phyloP scores from a whole-genome alignment of 768 basidiomycete species.

The Tylopilus subfusipes region DNA sequence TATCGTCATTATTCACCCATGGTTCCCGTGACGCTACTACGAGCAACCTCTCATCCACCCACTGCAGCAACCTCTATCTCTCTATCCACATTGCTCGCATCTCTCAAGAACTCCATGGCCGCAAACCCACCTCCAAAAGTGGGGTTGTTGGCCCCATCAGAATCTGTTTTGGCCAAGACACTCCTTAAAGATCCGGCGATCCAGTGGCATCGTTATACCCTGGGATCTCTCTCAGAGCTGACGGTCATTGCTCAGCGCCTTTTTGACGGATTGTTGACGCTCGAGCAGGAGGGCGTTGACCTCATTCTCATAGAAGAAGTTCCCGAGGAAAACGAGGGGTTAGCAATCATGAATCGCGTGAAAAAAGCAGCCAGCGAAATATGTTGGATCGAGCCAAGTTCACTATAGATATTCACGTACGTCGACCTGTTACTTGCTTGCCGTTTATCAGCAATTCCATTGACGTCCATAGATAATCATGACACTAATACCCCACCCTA shows the following conservation, averaged over 20 bases:
- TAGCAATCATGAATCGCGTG: conserved; percentile 94
- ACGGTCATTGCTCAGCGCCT: conserved; percentile 72
- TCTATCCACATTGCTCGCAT: conserved; percentile 39
- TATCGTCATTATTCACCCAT: conserved; percentile 95
- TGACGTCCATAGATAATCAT: not conserved
- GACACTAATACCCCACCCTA: not conserved
- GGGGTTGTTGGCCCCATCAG: conserved; percentile 65
- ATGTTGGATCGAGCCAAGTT: conserved; percentile 26
- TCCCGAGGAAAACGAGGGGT: conserved; percentile 72
- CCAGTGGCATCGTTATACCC: conserved; percentile 53
- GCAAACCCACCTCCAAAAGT: conserved; percentile 37
- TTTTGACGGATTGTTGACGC: conserved; percentile 80
- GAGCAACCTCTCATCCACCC: conserved; percentile 46
- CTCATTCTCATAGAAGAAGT: conserved; percentile 85
- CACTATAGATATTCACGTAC: conserved; percentile 18
- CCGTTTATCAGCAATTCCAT: not conserved
- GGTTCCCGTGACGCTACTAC: conserved; percentile 77
- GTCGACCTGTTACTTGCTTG: conserved; percentile 1
- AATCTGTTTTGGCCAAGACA: conserved; percentile 41
- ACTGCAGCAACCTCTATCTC: conserved; percentile 29
- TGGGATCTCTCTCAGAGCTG: conserved; percentile 54
- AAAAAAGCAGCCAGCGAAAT: conserved; percentile 79
- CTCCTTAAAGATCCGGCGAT: conserved; percentile 35
- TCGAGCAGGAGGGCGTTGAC: conserved; percentile 76
- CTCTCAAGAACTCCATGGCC: conserved; percentile 32